These are phyloP conservation scores for Conidiobolus incongruus DNA, from an alignment of 371 early-diverging fungal species.

Conservation along the genomic window DNA sequence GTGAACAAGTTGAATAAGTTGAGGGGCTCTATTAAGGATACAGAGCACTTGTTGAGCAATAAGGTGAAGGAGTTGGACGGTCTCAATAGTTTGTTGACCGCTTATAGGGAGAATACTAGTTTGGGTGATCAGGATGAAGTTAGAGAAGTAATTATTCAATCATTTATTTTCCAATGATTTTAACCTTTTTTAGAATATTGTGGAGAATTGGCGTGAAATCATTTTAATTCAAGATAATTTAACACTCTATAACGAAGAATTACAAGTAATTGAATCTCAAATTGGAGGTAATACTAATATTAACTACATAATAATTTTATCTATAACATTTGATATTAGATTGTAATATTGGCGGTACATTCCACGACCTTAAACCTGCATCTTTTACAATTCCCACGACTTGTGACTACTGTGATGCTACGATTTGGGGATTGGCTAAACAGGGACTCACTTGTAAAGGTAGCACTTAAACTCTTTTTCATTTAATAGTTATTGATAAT, in stretches of 20 bases:
- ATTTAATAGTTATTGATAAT: conserved; percentile 9
- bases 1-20: conserved; percentile 35
- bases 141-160: conserved; percentile 6
- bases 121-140: conserved; percentile 17
- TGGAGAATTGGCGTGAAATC: conserved; percentile 21
- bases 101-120: conserved; percentile 13
- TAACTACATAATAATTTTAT: not conserved
- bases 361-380: conserved; percentile 45
- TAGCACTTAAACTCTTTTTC: conserved; percentile 12
- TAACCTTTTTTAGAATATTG: conserved; percentile 11
- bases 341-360: conserved; percentile 16
- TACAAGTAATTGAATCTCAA: not conserved
- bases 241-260: not conserved
- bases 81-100: conserved; percentile 15
- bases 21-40: conserved; percentile 14
- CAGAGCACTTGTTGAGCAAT: conserved; percentile 18
- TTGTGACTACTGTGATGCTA: conserved; percentile 50
- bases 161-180: conserved; percentile 5
- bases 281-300: not conserved
- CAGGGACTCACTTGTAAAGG: conserved; percentile 51
- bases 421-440: conserved; percentile 56
- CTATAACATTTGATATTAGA: conserved; percentile 9
- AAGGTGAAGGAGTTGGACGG: conserved; percentile 23
- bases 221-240: conserved; percentile 10
- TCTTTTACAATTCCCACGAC: conserved; percentile 60